These are phyloP conservation scores for Wickerhamomyces kurtzmanii DNA, from an alignment of 805 yeast species.

Conservation along the genomic window DNA sequence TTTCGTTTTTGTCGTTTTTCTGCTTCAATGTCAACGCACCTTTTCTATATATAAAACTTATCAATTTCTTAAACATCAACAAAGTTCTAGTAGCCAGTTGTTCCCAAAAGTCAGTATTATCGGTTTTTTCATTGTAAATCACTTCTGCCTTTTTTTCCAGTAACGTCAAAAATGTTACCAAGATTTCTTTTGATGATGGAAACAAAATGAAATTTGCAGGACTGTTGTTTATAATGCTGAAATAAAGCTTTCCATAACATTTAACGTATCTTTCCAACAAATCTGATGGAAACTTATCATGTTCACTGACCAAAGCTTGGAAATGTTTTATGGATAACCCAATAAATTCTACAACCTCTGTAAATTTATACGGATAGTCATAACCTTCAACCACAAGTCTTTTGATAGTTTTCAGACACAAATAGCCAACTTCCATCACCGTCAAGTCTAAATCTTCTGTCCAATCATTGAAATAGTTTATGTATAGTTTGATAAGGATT, in stretches of 20 bases:
- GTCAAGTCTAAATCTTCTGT: constrained; percentile 34
- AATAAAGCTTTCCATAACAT: constrained; percentile 68
- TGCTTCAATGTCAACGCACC: constrained; percentile 58
- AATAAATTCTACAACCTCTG: constrained; percentile 51
- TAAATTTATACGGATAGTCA: constrained; percentile 56
- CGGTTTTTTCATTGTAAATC: constrained; percentile 45
- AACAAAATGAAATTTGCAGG: constrained; percentile 66
- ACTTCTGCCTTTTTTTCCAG: constrained; percentile 55
- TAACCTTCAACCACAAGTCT: constrained; percentile 70
- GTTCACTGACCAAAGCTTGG: constrained; percentile 40
- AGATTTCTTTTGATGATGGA: constrained; percentile 50
- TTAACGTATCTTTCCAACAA: constrained; percentile 59
- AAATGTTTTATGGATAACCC: constrained; percentile 47
- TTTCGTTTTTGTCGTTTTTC: constrained; percentile 55
- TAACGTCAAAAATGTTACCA: constrained; percentile 50
- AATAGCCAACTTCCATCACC: constrained; percentile 65
- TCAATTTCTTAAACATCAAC: constrained; percentile 50
- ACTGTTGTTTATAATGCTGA: constrained; percentile 43
- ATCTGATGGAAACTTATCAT: constrained; percentile 35
- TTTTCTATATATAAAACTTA: constrained; percentile 51
- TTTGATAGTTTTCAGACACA: constrained; percentile 65
- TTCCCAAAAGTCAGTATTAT: constrained; percentile 64
- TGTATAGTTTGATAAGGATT: constrained; percentile 48
- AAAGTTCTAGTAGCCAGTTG: constrained; percentile 58
- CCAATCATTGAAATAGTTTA: constrained; percentile 56